Percentiles rank a stretch among this genome's conserved stretches.
Conservation (phyloP, 345 rosid species). For the Murraya koenigii region DNA sequence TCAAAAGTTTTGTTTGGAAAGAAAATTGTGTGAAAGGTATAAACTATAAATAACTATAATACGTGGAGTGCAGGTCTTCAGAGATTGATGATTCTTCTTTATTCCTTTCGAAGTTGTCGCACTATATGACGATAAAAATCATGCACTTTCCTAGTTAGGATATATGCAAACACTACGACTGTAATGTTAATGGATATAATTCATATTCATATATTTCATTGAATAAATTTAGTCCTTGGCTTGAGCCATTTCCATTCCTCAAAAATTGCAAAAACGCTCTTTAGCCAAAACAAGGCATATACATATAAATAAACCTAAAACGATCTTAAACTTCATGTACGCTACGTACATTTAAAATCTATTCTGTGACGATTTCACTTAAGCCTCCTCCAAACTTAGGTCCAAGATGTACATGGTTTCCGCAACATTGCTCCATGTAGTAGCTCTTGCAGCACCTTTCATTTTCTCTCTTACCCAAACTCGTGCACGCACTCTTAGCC, state of each 20-base stretch:
- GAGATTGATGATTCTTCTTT: too few species aligned
- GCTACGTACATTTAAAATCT: neutral
- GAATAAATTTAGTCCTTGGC: neutral
- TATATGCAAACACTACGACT: too few species aligned
- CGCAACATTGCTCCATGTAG: constrained; percentile 13
- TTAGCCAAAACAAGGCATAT: neutral
- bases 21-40: too few species aligned
- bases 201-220: too few species aligned
- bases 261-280: neutral
- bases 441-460: constrained; percentile 13
- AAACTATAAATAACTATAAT: too few species aligned
- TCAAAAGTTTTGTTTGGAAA: too few species aligned
- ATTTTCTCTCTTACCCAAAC: constrained; percentile 13
- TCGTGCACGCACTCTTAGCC: neutral
- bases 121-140: too few species aligned
- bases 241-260: neutral
- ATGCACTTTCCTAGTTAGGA: too few species aligned
- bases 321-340: neutral
- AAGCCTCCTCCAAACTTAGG: neutral
- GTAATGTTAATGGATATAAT: too few species aligned
- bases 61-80: too few species aligned
- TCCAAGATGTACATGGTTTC: constrained; percentile 7
- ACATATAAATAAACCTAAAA: neutral
- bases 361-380: constrained; percentile 9
- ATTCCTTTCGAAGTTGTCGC: too few species aligned